These are phyloP conservation scores for Craspedostauros australis DNA, from an alignment of 108 stramenopile species.

Conservation along the genomic window DNA sequence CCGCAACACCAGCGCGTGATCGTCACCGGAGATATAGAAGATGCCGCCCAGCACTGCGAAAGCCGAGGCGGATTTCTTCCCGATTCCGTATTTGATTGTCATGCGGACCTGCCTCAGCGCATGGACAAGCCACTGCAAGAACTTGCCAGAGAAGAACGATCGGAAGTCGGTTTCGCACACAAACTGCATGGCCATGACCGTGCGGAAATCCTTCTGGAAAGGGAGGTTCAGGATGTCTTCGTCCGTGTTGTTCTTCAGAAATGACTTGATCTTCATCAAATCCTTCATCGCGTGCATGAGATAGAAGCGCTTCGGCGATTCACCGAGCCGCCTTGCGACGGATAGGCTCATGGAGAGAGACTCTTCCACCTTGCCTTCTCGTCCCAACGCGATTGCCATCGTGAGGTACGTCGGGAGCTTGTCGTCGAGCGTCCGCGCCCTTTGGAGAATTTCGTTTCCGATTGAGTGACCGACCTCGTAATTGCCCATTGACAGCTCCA, in stretches of 20 bases:
- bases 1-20: too few species aligned
- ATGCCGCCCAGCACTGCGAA: slow-evolving; percentile 18
- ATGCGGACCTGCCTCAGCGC: slow-evolving; percentile 7
- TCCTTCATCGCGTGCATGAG: slow-evolving; percentile 15
- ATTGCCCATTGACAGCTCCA: slow-evolving; percentile 21
- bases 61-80: slow-evolving; percentile 8
- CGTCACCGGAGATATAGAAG: too few species aligned
- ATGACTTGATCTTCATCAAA: background rate
- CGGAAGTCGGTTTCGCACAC: slow-evolving; percentile 10
- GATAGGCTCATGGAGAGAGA: slow-evolving; percentile 3
- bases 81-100: slow-evolving; percentile 18
- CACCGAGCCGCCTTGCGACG: slow-evolving; percentile 4
- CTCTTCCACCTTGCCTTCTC: slow-evolving; percentile 15
- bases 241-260: slow-evolving; percentile 10
- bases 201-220: slow-evolving; percentile 3
- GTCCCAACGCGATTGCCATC: slow-evolving; percentile 10
- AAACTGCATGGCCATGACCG: slow-evolving; percentile 10
- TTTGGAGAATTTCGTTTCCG: slow-evolving; percentile 1
- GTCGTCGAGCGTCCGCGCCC: slow-evolving; percentile 12
- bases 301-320: slow-evolving; percentile 9
- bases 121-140: slow-evolving; percentile 9
- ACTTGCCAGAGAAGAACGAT: slow-evolving; percentile 7
- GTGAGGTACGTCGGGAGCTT: slow-evolving; percentile 19
- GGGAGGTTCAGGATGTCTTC: slow-evolving; percentile 16
- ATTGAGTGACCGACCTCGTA: slow-evolving; percentile 13